Evolutionary conservation across 2,329 filamentous ascomycete species (phyloP).

Genomic region (Lachnellula willkommii): DNA sequence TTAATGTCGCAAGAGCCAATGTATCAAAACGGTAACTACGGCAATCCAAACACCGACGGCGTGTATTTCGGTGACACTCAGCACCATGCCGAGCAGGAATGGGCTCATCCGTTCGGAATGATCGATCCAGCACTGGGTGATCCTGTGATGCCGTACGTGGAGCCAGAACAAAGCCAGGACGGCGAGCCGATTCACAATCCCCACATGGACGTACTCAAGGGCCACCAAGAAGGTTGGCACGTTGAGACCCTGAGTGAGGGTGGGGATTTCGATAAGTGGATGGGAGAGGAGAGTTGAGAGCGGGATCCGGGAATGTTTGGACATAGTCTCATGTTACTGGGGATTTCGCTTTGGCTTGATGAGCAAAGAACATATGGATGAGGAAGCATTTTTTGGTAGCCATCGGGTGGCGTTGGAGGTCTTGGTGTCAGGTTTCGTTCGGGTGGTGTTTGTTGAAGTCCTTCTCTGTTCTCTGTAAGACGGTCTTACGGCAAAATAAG

Average conservation of each 20-base stretch:
- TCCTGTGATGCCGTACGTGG: constrained; percentile 21
- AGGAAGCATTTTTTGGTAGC: constrained; percentile 8
- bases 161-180: constrained; percentile 20
- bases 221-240: constrained; percentile 31
- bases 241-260: constrained; percentile 27
- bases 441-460: background rate
- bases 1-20: constrained; percentile 22
- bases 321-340: background rate
- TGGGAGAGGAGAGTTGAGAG: constrained; percentile 16
- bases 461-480: constrained; percentile 4
- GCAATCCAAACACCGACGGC: constrained; percentile 13
- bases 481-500: background rate
- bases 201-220: constrained; percentile 26
- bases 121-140: constrained; percentile 14
- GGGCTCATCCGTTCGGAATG: constrained; percentile 10
- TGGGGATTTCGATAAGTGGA: constrained; percentile 32
- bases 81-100: constrained; percentile 20
- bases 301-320: background rate
- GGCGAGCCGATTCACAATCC: constrained; percentile 26
- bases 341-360: background rate
- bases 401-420: constrained; percentile 15
- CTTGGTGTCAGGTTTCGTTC: background rate
- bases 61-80: constrained; percentile 23
- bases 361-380: constrained; percentile 1
- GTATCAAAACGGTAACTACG: constrained; percentile 16